A percentile compares a stretch with the other conserved stretches of the same genome.
Evolutionary conservation across 2,329 filamentous ascomycete species (phyloP).

Genomic region (Pseudogymnoascus pannorum): DNA sequence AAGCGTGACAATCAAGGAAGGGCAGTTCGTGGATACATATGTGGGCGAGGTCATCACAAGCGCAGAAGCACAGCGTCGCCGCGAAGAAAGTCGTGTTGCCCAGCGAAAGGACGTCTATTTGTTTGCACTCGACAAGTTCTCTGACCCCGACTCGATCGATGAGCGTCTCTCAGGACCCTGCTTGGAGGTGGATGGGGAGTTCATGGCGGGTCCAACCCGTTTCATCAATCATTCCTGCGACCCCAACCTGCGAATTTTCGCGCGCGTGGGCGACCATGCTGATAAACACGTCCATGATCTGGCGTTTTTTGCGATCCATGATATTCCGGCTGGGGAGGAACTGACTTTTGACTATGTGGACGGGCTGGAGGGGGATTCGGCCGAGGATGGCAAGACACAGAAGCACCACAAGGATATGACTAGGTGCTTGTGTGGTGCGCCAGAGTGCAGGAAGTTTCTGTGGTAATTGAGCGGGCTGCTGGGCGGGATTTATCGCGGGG

Average conservation of each 20-base stretch:
- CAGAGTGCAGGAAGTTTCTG: slow-evolving; percentile 60
- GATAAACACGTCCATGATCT: slow-evolving; percentile 70
- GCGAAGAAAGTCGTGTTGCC: slow-evolving; percentile 45
- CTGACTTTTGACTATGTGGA: slow-evolving; percentile 76
- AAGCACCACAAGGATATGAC: slow-evolving; percentile 50
- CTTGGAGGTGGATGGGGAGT: slow-evolving; percentile 63
- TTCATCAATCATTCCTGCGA: slow-evolving; percentile 82
- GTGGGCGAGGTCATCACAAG: slow-evolving; percentile 63
- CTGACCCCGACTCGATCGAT: slow-evolving; percentile 47
- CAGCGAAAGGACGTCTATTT: slow-evolving; percentile 70
- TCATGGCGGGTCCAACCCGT: slow-evolving; percentile 67
- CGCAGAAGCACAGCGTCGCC: slow-evolving; percentile 57
- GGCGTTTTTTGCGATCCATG: slow-evolving; percentile 63
- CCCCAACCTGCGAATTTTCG: slow-evolving; percentile 73
- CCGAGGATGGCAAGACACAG: slow-evolving; percentile 29
- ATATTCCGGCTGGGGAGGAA: slow-evolving; percentile 60
- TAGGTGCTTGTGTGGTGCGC: slow-evolving; percentile 53
- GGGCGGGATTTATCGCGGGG: background rate
- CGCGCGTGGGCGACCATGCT: slow-evolving; percentile 67
- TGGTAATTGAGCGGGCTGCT: slow-evolving; percentile 41
- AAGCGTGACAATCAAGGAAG: slow-evolving; percentile 54
- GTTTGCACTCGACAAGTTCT: slow-evolving; percentile 77
- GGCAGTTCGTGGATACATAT: slow-evolving; percentile 76
- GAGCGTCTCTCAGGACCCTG: slow-evolving; percentile 43
- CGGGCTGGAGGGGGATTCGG: slow-evolving; percentile 40